A percentile compares a stretch with the other conserved stretches of the same genome.
These are phyloP conservation scores for Fusarium avenaceum DNA, from an alignment of 2,329 filamentous ascomycete species.

Conservation along the genomic window DNA sequence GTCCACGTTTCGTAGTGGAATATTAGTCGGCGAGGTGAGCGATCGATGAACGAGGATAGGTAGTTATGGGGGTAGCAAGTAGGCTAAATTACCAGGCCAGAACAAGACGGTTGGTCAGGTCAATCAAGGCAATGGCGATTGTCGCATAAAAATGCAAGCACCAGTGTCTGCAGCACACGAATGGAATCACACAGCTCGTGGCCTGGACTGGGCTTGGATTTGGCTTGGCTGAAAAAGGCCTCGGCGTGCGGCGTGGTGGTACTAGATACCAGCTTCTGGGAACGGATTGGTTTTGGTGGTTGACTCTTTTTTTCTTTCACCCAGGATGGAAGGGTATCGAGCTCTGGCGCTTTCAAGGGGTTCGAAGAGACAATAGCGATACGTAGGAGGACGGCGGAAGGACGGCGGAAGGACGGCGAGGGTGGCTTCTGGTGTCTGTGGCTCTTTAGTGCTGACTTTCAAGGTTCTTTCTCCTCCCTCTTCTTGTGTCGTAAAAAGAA, in stretches of 20 bases:
- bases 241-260: slow-evolving; percentile 36
- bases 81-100: slow-evolving; percentile 7
- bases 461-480: slow-evolving; percentile 36
- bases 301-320: slow-evolving; percentile 38
- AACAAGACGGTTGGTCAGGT: slow-evolving; percentile 49
- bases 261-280: slow-evolving; percentile 27
- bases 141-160: slow-evolving; percentile 53
- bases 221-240: slow-evolving; percentile 35
- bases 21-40: slow-evolving; percentile 24
- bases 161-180: slow-evolving; percentile 41
- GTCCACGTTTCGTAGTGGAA: slow-evolving; percentile 46
- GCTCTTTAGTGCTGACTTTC: slow-evolving; percentile 43
- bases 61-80: slow-evolving; percentile 45
- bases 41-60: slow-evolving; percentile 39
- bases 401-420: slow-evolving; percentile 30
- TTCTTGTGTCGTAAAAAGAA: slow-evolving; percentile 47
- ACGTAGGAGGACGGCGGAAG: slow-evolving; percentile 20
- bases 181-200: slow-evolving; percentile 43
- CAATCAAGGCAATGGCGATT: slow-evolving; percentile 49
- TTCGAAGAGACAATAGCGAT: slow-evolving; percentile 28
- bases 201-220: slow-evolving; percentile 34
- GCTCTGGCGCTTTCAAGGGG: slow-evolving; percentile 22
- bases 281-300: slow-evolving; percentile 27
- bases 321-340: slow-evolving; percentile 18
- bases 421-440: slow-evolving; percentile 40